Conservation (phyloP, 768 basidiomycete species). For the Boletus rubroflammeus region DNA sequence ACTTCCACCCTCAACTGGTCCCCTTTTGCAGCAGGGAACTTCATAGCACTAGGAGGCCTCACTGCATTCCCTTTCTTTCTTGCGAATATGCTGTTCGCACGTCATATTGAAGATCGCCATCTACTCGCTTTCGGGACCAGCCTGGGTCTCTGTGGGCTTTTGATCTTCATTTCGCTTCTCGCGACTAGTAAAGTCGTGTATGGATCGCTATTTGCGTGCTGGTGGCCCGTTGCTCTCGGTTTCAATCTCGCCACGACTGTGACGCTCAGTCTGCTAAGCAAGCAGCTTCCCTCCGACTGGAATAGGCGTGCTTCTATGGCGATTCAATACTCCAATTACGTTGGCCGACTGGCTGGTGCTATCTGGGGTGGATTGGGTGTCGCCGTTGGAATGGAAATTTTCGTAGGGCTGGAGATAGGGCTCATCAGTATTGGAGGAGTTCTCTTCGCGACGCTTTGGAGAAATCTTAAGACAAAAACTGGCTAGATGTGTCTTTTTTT, state of each 20-base stretch:
- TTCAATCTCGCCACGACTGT: slow-evolving; percentile 72
- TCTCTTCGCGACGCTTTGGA: slow-evolving; percentile 26
- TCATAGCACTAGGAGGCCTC: slow-evolving; percentile 64
- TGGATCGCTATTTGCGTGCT: slow-evolving; percentile 42
- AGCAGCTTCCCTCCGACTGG: slow-evolving; percentile 63
- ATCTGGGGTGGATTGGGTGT: slow-evolving; percentile 65
- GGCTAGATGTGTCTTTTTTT: not conserved
- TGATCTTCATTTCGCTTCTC: slow-evolving; percentile 49
- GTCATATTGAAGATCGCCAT: slow-evolving; percentile 56
- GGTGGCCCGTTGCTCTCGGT: slow-evolving; percentile 56
- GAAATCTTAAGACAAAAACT: too few relatives aligned
- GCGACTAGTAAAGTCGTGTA: slow-evolving; percentile 40
- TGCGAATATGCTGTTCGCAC: slow-evolving; percentile 52
- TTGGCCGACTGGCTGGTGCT: slow-evolving; percentile 56
- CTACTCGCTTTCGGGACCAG: slow-evolving; percentile 51
- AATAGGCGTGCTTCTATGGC: slow-evolving; percentile 52
- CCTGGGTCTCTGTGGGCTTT: slow-evolving; percentile 50
- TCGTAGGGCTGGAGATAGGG: slow-evolving; percentile 55
- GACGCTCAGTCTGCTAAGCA: slow-evolving; percentile 62
- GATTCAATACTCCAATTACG: slow-evolving; percentile 68
- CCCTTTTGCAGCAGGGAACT: slow-evolving; percentile 64
- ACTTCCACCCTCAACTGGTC: slow-evolving; percentile 46
- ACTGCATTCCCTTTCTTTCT: slow-evolving; percentile 65
- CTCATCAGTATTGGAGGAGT: slow-evolving; percentile 55
- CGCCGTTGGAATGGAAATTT: slow-evolving; percentile 52